Evolutionary conservation across 192 early-diverging fungal species (phyloP), one percentile per base, ranked within the genome.

Genomic region (Phlyctochytrium planicorne): DNA sequence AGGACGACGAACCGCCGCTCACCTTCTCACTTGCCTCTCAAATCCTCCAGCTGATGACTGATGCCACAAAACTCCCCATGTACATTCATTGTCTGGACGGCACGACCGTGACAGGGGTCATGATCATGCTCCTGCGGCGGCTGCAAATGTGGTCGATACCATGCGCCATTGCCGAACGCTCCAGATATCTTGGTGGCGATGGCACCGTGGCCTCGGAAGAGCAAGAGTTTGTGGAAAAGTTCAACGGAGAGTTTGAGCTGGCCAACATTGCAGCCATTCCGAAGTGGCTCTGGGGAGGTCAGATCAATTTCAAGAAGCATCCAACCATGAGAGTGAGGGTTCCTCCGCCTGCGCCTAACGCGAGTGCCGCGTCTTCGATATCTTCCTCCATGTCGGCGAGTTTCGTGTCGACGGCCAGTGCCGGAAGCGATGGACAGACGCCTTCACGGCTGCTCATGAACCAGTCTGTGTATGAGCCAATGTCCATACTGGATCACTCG

Each of bases 81-180:
- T 96, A 90, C 69, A 63, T 98, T 2, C 96, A 98, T 71, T 96
- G 94, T 68, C 74, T 92, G 32, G 93, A 98, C 68, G 94, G 94
- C 20, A 84, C 91, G 0, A 82, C 88, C 66, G 91, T 94, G 32
- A 96, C 91, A 1, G 90, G 91, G 0, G 76, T 93, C 2, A 82
- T 93, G 1, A 75, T 96, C 6, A 88, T 91, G 70, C 94, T 91
- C 72, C 67, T 98, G 62, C 84, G 96, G 33, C 93, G 91, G 65
- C 70, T 98, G 60, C 93, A 97, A 78, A 81, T 90, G 67, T 97
- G 95, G 95, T 87, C 83, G 20, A 71, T 88, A 25, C 77, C 89
- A 2, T 86, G 82, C 20, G 80, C 84, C 17, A 16, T 55, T 10
- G 59, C 27, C 17, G 37, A 78, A 59, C 27, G 68, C n/a, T 31